These are phyloP conservation scores for Trametes sanguinea DNA, from an alignment of 768 basidiomycete species.

Conservation along the genomic window DNA sequence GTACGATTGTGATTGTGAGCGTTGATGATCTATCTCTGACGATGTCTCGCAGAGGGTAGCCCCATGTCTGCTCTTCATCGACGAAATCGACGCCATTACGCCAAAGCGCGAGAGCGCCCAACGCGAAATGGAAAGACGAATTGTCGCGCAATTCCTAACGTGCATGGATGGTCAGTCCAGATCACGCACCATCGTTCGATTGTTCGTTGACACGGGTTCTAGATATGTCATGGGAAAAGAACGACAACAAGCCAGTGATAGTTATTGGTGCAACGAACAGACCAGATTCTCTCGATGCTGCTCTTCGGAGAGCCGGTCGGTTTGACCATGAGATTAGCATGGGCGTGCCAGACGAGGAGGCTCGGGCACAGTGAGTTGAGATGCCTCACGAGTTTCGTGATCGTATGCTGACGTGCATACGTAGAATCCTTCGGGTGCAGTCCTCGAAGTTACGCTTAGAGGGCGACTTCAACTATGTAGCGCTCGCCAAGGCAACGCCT, in stretches of 20 bases:
- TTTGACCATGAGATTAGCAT: constrained; percentile 99
- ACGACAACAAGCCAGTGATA: constrained; percentile 87
- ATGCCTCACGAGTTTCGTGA: not conserved
- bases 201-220: not conserved
- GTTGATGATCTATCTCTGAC: not conserved
- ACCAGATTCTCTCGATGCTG: constrained; percentile 92
- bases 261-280: constrained; percentile 97
- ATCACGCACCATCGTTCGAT: not conserved
- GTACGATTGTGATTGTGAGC: constrained; percentile 41
- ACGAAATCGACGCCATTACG: constrained; percentile 97
- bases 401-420: not conserved
- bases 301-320: constrained; percentile 87
- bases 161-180: constrained; percentile 90
- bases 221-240: constrained; percentile 97
- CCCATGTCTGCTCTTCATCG: constrained; percentile 93
- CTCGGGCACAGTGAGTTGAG: constrained; percentile 75
- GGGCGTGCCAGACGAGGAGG: constrained; percentile 93
- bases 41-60: constrained; percentile 70
- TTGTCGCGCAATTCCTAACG: constrained; percentile 95
- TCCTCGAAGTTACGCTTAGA: constrained; percentile 82
- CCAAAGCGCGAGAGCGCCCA: constrained; percentile 98
- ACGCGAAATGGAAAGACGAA: constrained; percentile 96
- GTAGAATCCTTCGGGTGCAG: constrained; percentile 84
- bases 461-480: constrained; percentile 84
- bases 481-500: constrained; percentile 90